Evolutionary conservation across 2,329 filamentous ascomycete species (phyloP).

Genomic region (Xylaria digitata): DNA sequence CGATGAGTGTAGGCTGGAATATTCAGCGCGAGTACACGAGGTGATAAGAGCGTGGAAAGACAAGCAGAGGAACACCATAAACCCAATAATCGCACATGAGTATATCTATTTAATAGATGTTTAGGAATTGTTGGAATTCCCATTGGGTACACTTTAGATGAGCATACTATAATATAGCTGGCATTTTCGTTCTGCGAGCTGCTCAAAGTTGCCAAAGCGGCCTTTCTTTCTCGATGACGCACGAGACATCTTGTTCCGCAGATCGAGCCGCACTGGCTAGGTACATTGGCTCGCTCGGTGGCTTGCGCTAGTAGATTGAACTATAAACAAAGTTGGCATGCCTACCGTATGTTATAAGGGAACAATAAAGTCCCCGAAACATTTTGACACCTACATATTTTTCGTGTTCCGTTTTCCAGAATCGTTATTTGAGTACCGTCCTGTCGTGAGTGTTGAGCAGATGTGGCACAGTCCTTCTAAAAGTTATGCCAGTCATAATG

Average conservation of each 20-base stretch:
- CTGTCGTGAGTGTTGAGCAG: not conserved
- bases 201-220: not conserved
- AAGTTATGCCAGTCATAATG: no score
- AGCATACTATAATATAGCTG: not conserved
- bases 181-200: slow-evolving; percentile 19
- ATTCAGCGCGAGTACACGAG: not conserved
- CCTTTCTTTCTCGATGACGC: slow-evolving; percentile 35
- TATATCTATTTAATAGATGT: not conserved
- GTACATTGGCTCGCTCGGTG: slow-evolving; percentile 1
- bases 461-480: not conserved
- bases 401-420: not conserved
- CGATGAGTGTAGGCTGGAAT: slow-evolving; percentile 2
- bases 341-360: not conserved
- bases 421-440: not conserved
- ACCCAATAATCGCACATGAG: not conserved
- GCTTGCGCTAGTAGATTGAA: slow-evolving; percentile 4
- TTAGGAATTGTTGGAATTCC: not conserved
- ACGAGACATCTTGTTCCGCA: slow-evolving; percentile 25
- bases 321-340: not conserved
- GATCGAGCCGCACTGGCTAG: slow-evolving; percentile 27
- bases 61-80: not conserved
- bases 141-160: not conserved
- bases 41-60: slow-evolving; percentile 1
- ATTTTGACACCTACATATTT: not conserved
- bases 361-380: not conserved